Base-by-base conservation (phyloP, 768 basidiomycete species). In the Serendipita sp. region DNA sequence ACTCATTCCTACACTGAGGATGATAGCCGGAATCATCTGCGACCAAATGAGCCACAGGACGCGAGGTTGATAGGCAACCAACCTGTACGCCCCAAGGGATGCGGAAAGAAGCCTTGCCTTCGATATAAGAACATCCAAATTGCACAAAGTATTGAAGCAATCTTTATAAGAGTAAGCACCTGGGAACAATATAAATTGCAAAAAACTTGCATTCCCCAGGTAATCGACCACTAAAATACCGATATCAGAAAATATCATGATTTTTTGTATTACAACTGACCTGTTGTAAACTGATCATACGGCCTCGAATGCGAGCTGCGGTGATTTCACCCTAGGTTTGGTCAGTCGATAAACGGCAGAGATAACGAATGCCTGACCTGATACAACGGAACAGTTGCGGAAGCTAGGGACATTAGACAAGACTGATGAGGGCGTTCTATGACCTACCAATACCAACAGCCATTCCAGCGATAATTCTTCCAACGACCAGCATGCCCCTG, bases 251-350 rank as follows among this genome's bases (percentile, higher is more conserved):
- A 78, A 7, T 70, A 77, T 66, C 76, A 80, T 38, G 79, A 78
- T 56, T 78, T 7, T 75, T 79, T 79, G 78, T n/a, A 78, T 72
- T 34, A 78, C 77, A 18, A 78, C 68, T 8, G 82, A 86, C 88
- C 78, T 89, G 87, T 71, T 89, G 86, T 66, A 87, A 76, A 2
- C 87, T 84, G 35, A 89, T 86, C 66, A 88, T 79, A 32, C 85
- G 83, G 36, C 87, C 88, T 70, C 86, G 84, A 70, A 88, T 86
- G 38, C 78, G 72, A 16, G 85, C 85, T 3, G 82, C 79, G 2
- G 68, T 68, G 44, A 69, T 64, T 51, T 71, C 68, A 10, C 68
- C 68, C 34, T 69, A 15, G 4, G 58, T 44, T 13, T 36, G 16
- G 34, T 64, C 68, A 38, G 52, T 41, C 13, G 46, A 65, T 13